Conservation (phyloP, 148 eudicot species). For the Cornus controversa region DNA sequence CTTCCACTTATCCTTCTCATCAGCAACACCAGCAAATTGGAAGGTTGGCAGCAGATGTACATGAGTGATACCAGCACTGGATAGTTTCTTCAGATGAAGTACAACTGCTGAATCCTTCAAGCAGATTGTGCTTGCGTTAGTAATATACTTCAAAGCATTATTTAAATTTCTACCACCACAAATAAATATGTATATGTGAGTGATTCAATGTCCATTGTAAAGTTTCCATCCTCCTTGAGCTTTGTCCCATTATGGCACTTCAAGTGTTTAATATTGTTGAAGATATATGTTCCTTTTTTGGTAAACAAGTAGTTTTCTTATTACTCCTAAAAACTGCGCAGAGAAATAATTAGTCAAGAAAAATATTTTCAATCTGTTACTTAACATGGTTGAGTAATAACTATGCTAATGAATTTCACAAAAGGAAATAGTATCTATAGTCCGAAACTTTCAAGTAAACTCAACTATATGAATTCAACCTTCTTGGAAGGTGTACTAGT, state of each 20-base stretch:
- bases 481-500: not conserved
- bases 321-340: not conserved
- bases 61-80: constrained; percentile 91
- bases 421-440: too few relatives aligned
- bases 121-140: constrained; percentile 2
- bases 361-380: not conserved
- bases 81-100: constrained; percentile 74
- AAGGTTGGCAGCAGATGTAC: constrained; percentile 91
- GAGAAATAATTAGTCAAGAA: not conserved
- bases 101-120: constrained; percentile 85
- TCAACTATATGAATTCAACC: not conserved
- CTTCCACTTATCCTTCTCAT: constrained; percentile 85
- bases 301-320: not conserved
- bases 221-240: not conserved
- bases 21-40: constrained; percentile 90
- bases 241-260: not conserved
- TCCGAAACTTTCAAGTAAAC: not conserved
- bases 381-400: not conserved
- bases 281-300: not conserved
- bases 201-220: not conserved
- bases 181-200: not conserved
- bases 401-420: not conserved
- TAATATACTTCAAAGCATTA: not conserved
- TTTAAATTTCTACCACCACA: not conserved
- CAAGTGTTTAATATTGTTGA: not conserved